Base-by-base conservation (phyloP, 2,329 filamentous ascomycete species). In the Monosporascus sp. region DNA sequence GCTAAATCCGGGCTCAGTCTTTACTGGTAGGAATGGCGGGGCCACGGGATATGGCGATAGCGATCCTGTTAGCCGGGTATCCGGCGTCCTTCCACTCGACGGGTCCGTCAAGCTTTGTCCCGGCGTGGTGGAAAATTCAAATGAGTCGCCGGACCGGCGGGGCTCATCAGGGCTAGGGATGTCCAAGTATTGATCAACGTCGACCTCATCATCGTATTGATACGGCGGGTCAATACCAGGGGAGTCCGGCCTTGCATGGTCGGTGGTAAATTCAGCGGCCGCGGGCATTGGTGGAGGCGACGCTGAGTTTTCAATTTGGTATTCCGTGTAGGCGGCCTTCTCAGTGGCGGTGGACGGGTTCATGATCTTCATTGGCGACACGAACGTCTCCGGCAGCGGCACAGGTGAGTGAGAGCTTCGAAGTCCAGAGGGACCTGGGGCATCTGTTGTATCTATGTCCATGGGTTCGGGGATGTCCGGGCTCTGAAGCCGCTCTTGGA, bases 391-490 rank as follows among this genome's bases (percentile, higher is more conserved):
- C 6, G 60, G 53, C 4, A 59, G 57, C 11, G 65, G 55, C 44
- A 58, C 55, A 56, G 66, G 67, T 35, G 67, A 69, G 50, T 65
- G 60, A 17, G 66, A 68, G 26, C 50, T 48, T 35, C 60, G 60
- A 44, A 65, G 59, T 51, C 58, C 56, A 51, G 64, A 62, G 44
- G 60, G 55, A 22, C 57, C 56, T 54, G 57, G 55, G 50, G 55
- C 48, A 49, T 51, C 51, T 50, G 59, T 54, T 31, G 58, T 58
- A 49, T 67, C 63, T 24, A 65, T 47, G 37, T 68, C 62, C 65
- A 69, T 68, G 26, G 66, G 66, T 49, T 68, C 66, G 51, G 66
- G 67, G 55, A 69, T 67, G 45, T 64, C 66, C 43, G 67, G 67
- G 56, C 66, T 69, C 61, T 65, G 62, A 62, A 69, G 63, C 49